Conservation (phyloP, 225 moss, liverwort and hornwort genomes). For the Marchantia paleacea region DNA sequence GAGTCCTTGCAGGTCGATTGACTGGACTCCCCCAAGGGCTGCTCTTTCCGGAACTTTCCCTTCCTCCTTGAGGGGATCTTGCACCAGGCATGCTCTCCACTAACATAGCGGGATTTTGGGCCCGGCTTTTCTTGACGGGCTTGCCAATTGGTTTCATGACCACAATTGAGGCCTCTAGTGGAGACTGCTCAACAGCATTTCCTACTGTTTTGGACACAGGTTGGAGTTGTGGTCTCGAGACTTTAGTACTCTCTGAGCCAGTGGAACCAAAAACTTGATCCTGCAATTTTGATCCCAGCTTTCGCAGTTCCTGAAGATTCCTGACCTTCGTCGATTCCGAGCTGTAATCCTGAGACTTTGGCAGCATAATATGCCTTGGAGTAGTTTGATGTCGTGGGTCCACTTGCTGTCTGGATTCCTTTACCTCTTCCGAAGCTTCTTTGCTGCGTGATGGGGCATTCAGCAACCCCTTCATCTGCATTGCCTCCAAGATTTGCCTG, state of each 20-base stretch:
- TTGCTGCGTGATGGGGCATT: constrained; percentile 28
- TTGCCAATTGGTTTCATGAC: constrained; percentile 46
- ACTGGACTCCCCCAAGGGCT: constrained; percentile 43
- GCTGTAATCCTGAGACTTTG: constrained; percentile 35
- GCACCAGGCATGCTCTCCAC: constrained; percentile 42
- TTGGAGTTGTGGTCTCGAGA: constrained; percentile 13
- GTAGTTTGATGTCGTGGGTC: constrained; percentile 28
- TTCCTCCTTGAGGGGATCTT: constrained; percentile 35
- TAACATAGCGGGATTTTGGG: constrained; percentile 36
- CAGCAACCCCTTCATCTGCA: constrained; percentile 45
- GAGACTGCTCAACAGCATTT: constrained; percentile 27
- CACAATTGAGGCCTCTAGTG: constrained; percentile 38
- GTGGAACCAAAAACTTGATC: constrained; percentile 33
- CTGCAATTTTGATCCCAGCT: constrained; percentile 36
- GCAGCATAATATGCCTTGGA: constrained; percentile 38
- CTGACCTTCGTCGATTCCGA: constrained; percentile 32
- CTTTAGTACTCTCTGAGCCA: constrained; percentile 19
- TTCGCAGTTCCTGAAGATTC: constrained; percentile 38
- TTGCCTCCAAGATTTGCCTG: constrained; percentile 47
- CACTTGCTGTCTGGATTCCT: constrained; percentile 19
- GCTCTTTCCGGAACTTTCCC: constrained; percentile 29
- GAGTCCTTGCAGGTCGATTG: constrained; percentile 21
- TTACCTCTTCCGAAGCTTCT: constrained; percentile 21
- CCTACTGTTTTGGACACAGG: constrained; percentile 12
- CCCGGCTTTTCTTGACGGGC: constrained; percentile 28